Conservation (phyloP, 768 basidiomycete genomes). For the Candolleomyces eurysporus region DNA sequence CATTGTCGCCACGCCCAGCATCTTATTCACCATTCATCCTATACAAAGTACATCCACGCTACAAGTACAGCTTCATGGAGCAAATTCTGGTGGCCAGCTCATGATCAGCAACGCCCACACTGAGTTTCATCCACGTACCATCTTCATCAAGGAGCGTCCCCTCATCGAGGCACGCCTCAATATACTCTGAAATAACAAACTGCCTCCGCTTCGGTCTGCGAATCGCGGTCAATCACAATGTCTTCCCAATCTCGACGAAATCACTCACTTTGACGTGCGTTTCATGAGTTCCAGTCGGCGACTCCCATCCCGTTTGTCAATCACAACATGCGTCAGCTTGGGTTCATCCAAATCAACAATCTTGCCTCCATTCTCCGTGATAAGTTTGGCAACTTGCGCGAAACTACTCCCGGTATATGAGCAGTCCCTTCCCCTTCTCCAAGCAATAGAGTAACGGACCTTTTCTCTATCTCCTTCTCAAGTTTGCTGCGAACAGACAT, state of each 20-base stretch:
- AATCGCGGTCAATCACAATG: conserved; percentile 14
- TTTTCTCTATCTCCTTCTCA: conserved; percentile 49
- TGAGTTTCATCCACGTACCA: conserved; percentile 43
- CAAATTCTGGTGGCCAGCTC: conserved; percentile 20
- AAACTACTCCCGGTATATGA: conserved; percentile 45
- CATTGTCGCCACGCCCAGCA: background rate
- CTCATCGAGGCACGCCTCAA: conserved; percentile 80
- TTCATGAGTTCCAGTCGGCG: conserved; percentile 70
- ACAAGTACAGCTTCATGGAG: conserved; percentile 10
- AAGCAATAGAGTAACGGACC: conserved; percentile 35
- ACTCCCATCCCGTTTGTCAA: conserved; percentile 79
- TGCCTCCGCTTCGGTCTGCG: conserved; percentile 77
- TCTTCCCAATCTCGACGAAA: conserved; percentile 2
- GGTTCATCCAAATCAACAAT: conserved; percentile 68
- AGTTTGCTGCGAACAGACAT: conserved; percentile 57
- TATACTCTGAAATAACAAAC: conserved; percentile 74
- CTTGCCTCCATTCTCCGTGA: conserved; percentile 71
- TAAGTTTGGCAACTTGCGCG: conserved; percentile 42
- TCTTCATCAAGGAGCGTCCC: conserved; percentile 82
- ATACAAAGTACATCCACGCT: background rate
- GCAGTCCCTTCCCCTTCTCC: background rate
- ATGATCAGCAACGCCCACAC: background rate
- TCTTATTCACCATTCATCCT: background rate
- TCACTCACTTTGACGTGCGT: conserved; percentile 65
- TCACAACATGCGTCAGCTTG: conserved; percentile 81